Conservation (phyloP, 2,329 filamentous ascomycete species). For the Coccinonectria pachysandricola region DNA sequence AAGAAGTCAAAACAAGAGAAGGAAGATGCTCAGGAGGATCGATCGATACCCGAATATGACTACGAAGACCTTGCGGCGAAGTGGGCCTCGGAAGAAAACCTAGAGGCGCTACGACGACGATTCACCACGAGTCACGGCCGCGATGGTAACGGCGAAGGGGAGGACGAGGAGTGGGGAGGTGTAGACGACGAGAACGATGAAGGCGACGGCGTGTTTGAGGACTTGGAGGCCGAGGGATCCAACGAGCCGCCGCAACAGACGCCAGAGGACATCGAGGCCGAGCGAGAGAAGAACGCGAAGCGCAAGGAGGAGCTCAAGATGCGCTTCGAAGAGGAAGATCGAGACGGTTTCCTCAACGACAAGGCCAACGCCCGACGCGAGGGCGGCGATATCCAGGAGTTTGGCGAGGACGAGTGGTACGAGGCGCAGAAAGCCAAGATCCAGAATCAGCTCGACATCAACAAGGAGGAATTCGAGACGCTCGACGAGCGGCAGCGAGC, state of each 20-base stretch:
- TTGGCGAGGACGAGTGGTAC: conserved; percentile 98
- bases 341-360: conserved; percentile 90
- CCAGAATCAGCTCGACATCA: conserved; percentile 94
- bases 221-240: conserved; percentile 1
- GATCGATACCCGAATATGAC: conserved; percentile 67
- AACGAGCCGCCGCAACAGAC: conserved; percentile 30
- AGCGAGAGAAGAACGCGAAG: conserved; percentile 82
- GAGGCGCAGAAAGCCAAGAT: conserved; percentile 90
- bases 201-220: conserved; percentile 68
- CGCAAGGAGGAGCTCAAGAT: conserved; percentile 91
- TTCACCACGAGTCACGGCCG: conserved; percentile 62
- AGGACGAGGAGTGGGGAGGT: conserved; percentile 58
- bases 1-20: conserved; percentile 52
- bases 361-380: conserved; percentile 68
- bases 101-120: conserved; percentile 62
- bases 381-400: conserved; percentile 61
- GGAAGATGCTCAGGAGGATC: conserved; percentile 68
- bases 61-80: conserved; percentile 73
- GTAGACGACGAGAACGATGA: conserved; percentile 40
- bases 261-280: conserved; percentile 59
- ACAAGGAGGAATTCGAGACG: conserved; percentile 81
- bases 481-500: conserved; percentile 76
- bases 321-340: conserved; percentile 93
- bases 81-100: conserved; percentile 70
- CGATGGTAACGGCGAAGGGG: conserved; percentile 41